These are phyloP conservation scores for Linum trigynum DNA, from an alignment of 345 rosid species.

Conservation along the genomic window DNA sequence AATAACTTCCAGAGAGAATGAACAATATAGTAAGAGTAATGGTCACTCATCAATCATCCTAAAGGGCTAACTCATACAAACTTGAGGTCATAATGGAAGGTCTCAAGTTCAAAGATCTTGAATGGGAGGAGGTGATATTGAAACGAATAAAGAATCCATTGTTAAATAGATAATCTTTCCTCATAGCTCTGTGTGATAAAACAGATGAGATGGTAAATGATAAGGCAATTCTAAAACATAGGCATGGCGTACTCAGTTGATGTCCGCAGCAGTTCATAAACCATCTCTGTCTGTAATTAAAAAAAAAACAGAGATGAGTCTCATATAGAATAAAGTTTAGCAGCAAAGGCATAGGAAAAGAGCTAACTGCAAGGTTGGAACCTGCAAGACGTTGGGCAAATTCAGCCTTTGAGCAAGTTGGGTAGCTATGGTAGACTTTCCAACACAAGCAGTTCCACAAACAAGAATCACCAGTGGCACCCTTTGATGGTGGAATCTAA, in stretches of 20 bases:
- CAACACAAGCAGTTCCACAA: conserved; percentile 97
- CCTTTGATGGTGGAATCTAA: conserved; percentile 96
- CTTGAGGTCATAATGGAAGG: too few species aligned
- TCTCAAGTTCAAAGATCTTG: too few species aligned
- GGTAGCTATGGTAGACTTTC: conserved; percentile 95
- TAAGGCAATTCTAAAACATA: background rate
- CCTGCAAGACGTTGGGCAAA: conserved; percentile 96
- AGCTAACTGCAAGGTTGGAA: conserved; percentile 17
- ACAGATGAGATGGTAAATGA: too few species aligned
- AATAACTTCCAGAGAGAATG: background rate
- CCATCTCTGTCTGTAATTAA: conserved; percentile 73
- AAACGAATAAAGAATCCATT: too few species aligned
- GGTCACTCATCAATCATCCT: too few species aligned
- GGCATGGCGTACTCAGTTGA: conserved; percentile 62
- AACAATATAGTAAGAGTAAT: too few species aligned
- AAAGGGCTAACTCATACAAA: too few species aligned
- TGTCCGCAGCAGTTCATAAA: conserved; percentile 76
- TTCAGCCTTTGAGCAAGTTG: conserved; percentile 97
- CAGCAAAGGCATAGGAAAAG: background rate
- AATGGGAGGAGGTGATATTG: too few species aligned
- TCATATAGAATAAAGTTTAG: conserved; percentile 8
- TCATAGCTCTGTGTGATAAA: conserved; percentile 1
- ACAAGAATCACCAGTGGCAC: conserved; percentile 97
- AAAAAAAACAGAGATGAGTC: background rate
- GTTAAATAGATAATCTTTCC: background rate